phyloP scores from a whole-genome alignment of 805 yeast genomes.

The Yarrowia sp. region DNA sequence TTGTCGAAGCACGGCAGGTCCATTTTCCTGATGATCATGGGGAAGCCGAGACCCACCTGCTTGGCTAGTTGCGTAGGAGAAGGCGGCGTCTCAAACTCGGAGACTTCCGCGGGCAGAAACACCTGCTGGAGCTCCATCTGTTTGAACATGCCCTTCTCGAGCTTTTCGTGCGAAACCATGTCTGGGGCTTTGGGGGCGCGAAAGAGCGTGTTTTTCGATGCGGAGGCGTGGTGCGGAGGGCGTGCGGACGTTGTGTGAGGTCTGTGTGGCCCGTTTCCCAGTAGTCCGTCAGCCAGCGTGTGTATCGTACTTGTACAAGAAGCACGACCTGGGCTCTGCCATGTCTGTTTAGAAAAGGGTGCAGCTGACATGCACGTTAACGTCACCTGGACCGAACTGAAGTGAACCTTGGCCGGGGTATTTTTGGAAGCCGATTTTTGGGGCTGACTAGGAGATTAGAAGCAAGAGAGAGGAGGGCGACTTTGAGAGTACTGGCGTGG shows the following conservation, averaged over 20 bases:
- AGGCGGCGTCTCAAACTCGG: conserved; percentile 16
- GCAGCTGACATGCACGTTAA: not conserved
- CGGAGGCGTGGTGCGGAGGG: too few relatives aligned
- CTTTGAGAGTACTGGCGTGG: too few relatives aligned
- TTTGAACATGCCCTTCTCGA: conserved; percentile 11
- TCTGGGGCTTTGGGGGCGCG: not conserved
- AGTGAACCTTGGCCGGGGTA: not conserved
- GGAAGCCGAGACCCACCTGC: conserved; percentile 29
- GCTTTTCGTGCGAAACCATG: conserved; percentile 2
- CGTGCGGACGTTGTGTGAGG: too few relatives aligned
- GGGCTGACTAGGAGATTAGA: too few relatives aligned
- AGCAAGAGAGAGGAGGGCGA: too few relatives aligned
- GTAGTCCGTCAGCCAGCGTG: too few relatives aligned
- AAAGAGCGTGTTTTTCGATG: too few relatives aligned
- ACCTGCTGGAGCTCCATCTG: conserved; percentile 33
- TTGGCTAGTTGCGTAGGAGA: conserved; percentile 20
- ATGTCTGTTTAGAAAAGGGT: not conserved
- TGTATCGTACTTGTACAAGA: too few relatives aligned
- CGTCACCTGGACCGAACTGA: not conserved
- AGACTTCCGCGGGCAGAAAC: conserved; percentile 28
- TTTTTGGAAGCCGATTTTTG: not conserved
- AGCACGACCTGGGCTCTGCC: not conserved
- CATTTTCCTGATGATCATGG: conserved; percentile 25
- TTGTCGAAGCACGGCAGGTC: not conserved
- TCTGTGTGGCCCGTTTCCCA: too few relatives aligned